Conservation (phyloP, 345 rosid species). For the Salix arbutifolia region DNA sequence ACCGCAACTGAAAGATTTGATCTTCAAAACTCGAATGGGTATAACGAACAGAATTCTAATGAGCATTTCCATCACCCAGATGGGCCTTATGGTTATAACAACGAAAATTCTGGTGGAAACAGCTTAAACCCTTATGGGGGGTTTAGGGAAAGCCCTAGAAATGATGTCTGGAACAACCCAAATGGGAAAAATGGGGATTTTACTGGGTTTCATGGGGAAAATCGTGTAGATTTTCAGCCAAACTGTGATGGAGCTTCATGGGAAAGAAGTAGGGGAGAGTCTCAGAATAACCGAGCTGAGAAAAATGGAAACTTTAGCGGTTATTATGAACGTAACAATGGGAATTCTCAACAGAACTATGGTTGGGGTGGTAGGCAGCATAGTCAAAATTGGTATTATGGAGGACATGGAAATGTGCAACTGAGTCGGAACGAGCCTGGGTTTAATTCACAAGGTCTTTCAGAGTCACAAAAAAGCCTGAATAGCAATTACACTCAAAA, state of each 20-base stretch:
- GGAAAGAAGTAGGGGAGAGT: conserved; percentile 14
- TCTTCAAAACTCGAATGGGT: conserved; percentile 18
- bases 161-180: conserved; percentile 10
- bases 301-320: conserved; percentile 14
- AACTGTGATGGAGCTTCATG: conserved; percentile 4
- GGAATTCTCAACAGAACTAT: not conserved
- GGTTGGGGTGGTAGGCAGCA: conserved; percentile 5
- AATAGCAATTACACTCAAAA: conserved; percentile 17
- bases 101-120: conserved; percentile 18
- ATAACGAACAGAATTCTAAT: conserved; percentile 11
- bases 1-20: conserved; percentile 53
- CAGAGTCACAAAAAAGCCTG: conserved; percentile 14
- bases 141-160: conserved; percentile 14
- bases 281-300: conserved; percentile 6
- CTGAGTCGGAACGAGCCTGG: conserved; percentile 4
- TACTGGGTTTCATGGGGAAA: conserved; percentile 13
- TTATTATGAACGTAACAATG: conserved; percentile 10
- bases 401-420: conserved; percentile 15
- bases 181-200: conserved; percentile 21
- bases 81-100: conserved; percentile 10
- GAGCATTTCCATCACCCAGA: conserved; percentile 14
- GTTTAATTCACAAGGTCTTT: conserved; percentile 14
- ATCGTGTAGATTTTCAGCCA: conserved; percentile 3
- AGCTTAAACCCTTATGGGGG: conserved; percentile 16
- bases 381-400: conserved; percentile 9